Evolutionary conservation across 805 yeast genomes (phyloP).

Genomic region (Candida nanaspora): DNA sequence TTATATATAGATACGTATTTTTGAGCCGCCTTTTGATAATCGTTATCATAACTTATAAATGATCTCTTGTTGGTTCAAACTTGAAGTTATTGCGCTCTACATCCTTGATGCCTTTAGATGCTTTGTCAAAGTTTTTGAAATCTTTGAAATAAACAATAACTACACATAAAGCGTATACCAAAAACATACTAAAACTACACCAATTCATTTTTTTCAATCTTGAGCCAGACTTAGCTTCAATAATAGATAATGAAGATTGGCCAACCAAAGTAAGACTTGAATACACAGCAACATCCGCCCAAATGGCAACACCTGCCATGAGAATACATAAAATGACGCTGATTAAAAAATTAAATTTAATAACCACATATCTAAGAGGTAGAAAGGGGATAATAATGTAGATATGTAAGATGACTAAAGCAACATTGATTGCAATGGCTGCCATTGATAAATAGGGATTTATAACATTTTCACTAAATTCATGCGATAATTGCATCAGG

Average conservation of each 20-base stretch:
- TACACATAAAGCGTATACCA: slow-evolving; percentile 33
- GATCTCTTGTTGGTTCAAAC: background rate
- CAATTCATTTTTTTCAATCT: slow-evolving; percentile 56
- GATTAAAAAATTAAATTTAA: slow-evolving; percentile 22
- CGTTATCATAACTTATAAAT: background rate
- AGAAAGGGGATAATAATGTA: slow-evolving; percentile 42
- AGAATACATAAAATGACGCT: slow-evolving; percentile 33
- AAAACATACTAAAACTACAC: slow-evolving; percentile 46
- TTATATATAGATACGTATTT: too few species aligned
- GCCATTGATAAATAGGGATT: slow-evolving; percentile 51
- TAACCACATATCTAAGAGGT: slow-evolving; percentile 30
- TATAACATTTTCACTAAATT: slow-evolving; percentile 37
- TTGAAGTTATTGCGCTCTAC: background rate
- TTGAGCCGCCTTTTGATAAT: too few species aligned
- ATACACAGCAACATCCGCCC: slow-evolving; percentile 50
- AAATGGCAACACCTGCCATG: slow-evolving; percentile 64
- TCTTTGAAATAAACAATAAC: slow-evolving; percentile 29
- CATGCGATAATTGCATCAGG: slow-evolving; percentile 38
- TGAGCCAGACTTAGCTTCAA: slow-evolving; percentile 36
- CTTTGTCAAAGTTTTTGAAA: slow-evolving; percentile 8
- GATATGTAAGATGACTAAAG: slow-evolving; percentile 32
- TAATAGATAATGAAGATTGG: slow-evolving; percentile 42
- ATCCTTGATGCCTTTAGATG: background rate
- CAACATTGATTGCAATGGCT: slow-evolving; percentile 35
- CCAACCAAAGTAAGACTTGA: slow-evolving; percentile 37